Percentiles rank a stretch among this genome's conserved stretches.
These are phyloP conservation scores for Quercus tomentella DNA, from an alignment of 331 rosid genomes.

Conservation along the genomic window DNA sequence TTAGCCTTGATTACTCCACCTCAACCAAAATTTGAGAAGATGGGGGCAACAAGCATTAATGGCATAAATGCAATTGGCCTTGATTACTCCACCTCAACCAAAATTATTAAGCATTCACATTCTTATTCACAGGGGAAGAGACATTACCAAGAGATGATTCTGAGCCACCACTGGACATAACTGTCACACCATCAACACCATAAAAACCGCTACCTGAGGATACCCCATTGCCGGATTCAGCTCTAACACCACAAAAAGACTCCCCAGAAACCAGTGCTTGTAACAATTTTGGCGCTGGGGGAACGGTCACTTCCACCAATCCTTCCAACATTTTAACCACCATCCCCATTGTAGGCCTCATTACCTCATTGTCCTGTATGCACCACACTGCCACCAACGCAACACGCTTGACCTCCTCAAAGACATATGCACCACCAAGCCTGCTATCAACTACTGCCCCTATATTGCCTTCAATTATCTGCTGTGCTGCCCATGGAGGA, in stretches of 20 bases:
- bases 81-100: constrained; percentile 16
- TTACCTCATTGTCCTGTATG: constrained; percentile 77
- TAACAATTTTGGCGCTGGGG: constrained; percentile 71
- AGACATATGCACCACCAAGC: constrained; percentile 44
- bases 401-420: constrained; percentile 55
- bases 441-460: constrained; percentile 51
- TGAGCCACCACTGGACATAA: constrained; percentile 43
- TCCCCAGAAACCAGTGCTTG: constrained; percentile 81
- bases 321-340: constrained; percentile 90
- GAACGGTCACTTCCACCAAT: constrained; percentile 52
- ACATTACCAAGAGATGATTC: constrained; percentile 42
- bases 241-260: constrained; percentile 58
- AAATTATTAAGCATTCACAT: constrained; percentile 29
- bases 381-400: constrained; percentile 88
- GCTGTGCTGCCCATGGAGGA: constrained; percentile 84
- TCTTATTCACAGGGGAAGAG: constrained; percentile 41
- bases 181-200: constrained; percentile 27
- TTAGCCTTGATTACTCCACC: constrained; percentile 7
- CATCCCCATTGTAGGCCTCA: constrained; percentile 71
- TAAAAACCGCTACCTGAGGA: constrained; percentile 29
- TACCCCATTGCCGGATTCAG: constrained; percentile 33
- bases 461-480: constrained; percentile 54
- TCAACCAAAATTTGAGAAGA: constrained; percentile 13
- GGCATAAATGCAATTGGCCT: constrained; percentile 19
- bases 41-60: neutral